Evolutionary conservation across 805 yeast species (phyloP).

Genomic region (Cyberlindnera euphorbiiphila): DNA sequence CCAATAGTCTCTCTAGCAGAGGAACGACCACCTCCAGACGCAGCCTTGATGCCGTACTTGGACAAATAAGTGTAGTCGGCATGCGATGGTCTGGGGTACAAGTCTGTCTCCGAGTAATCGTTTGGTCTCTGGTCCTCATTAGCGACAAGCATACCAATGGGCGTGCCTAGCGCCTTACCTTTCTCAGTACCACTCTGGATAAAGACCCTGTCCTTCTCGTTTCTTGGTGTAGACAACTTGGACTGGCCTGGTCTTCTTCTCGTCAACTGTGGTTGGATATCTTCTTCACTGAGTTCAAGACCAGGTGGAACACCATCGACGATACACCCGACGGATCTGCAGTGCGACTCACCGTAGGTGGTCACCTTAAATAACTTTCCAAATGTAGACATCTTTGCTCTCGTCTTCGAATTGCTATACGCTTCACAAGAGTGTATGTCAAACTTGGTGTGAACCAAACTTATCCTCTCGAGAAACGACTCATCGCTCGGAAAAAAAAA

Average conservation of each 20-base stretch:
- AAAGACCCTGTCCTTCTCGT: slow-evolving; percentile 88
- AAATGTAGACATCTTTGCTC: slow-evolving; percentile 59
- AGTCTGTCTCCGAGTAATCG: slow-evolving; percentile 92
- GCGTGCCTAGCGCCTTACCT: slow-evolving; percentile 90
- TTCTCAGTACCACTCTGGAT: slow-evolving; percentile 94
- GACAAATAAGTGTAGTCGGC: slow-evolving; percentile 92
- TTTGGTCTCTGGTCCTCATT: slow-evolving; percentile 97
- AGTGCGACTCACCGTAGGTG: slow-evolving; percentile 97
- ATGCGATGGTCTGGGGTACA: slow-evolving; percentile 96
- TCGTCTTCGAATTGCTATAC: background rate
- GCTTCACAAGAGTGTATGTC: too few species aligned
- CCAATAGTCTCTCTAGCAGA: slow-evolving; percentile 98
- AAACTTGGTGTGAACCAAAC: too few species aligned
- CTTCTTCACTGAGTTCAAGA: slow-evolving; percentile 74
- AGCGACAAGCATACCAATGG: slow-evolving; percentile 87
- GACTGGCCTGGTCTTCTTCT: slow-evolving; percentile 98
- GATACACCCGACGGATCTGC: slow-evolving; percentile 95
- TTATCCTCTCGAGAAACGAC: too few species aligned
- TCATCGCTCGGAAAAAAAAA: slow-evolving; percentile 7
- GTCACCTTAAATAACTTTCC: slow-evolving; percentile 70
- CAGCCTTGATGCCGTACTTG: slow-evolving; percentile 90
- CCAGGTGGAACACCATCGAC: slow-evolving; percentile 99
- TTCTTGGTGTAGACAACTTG: slow-evolving; percentile 87
- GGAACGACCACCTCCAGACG: slow-evolving; percentile 97
- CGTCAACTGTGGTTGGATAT: slow-evolving; percentile 91